These are phyloP conservation scores for Penicillium olsonii DNA, from an alignment of 2,329 filamentous ascomycete species.

Conservation along the genomic window DNA sequence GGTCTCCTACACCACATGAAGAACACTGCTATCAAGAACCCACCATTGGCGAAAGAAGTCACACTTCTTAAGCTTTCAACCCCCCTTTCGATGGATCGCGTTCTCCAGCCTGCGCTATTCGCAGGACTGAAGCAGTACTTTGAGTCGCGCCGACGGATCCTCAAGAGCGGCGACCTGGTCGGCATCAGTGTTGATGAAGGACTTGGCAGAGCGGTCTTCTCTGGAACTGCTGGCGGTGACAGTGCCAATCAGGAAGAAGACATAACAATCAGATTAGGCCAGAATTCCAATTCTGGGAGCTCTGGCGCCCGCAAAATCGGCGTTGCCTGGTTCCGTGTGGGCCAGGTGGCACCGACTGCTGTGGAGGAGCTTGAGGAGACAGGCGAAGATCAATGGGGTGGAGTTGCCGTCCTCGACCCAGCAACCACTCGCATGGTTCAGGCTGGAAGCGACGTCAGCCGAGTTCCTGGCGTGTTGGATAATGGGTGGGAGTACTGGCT, in stretches of 20 bases:
- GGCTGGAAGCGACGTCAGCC: slow-evolving; percentile 81
- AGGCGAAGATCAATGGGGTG: slow-evolving; percentile 76
- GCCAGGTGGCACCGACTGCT: slow-evolving; percentile 62
- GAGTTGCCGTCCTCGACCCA: slow-evolving; percentile 82
- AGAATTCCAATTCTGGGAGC: slow-evolving; percentile 28
- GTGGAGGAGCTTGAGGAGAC: slow-evolving; percentile 58
- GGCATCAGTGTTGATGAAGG: slow-evolving; percentile 86
- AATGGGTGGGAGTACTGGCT: slow-evolving; percentile 91
- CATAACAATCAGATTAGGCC: slow-evolving; percentile 46
- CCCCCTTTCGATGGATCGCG: slow-evolving; percentile 80
- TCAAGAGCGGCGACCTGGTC: slow-evolving; percentile 84
- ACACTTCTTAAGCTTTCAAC: slow-evolving; percentile 87
- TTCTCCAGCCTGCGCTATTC: slow-evolving; percentile 82
- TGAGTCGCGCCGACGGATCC: slow-evolving; percentile 75
- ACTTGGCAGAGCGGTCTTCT: slow-evolving; percentile 78
- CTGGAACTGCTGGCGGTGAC: slow-evolving; percentile 57
- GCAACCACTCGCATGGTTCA: slow-evolving; percentile 86
- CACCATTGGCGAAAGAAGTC: slow-evolving; percentile 72
- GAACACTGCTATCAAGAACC: slow-evolving; percentile 48
- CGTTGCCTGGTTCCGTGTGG: slow-evolving; percentile 92
- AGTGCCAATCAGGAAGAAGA: slow-evolving; percentile 73
- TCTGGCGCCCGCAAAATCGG: slow-evolving; percentile 51
- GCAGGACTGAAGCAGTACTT: slow-evolving; percentile 87
- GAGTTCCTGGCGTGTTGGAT: slow-evolving; percentile 72
- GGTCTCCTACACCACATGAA: slow-evolving; percentile 56